Percentiles rank a stretch among this genome's conserved stretches.
phyloP scores from a whole-genome alignment of 345 rosid genomes.

The Bruguiera sexangula region DNA sequence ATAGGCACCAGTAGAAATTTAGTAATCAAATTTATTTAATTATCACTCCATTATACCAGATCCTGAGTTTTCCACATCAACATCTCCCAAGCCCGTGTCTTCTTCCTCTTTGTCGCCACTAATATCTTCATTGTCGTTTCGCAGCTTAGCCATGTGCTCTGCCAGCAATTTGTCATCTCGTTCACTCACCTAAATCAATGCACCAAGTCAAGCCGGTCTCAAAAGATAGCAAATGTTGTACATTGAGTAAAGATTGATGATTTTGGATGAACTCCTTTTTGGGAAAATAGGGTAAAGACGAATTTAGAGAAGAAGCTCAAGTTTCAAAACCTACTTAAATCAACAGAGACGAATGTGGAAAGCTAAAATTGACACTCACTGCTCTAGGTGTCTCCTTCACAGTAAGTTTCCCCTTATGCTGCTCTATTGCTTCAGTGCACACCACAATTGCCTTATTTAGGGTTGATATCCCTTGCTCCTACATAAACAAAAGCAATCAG shows the following conservation, averaged over 20 bases:
- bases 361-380: conserved; percentile 42
- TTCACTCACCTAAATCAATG: conserved; percentile 76
- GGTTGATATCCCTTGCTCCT: conserved; percentile 90
- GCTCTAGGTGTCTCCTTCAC: conserved; percentile 89
- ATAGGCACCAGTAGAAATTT: not conserved
- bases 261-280: not conserved
- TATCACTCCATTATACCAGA: conserved; percentile 57
- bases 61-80: conserved; percentile 55
- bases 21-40: not conserved
- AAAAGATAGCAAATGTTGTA: not conserved
- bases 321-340: too few species aligned
- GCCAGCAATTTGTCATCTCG: conserved; percentile 88
- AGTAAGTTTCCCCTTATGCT: conserved; percentile 78
- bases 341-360: not conserved
- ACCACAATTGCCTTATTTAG: conserved; percentile 70
- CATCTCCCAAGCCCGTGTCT: conserved; percentile 87
- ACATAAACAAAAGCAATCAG: conserved; percentile 11
- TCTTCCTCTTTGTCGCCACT: conserved; percentile 96
- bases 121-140: conserved; percentile 68
- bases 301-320: too few species aligned
- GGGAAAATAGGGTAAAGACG: too few species aligned
- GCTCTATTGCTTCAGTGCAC: conserved; percentile 71
- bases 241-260: not conserved
- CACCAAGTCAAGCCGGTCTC: conserved; percentile 5
- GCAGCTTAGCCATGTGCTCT: conserved; percentile 89